These are phyloP conservation scores for Trifolium repens DNA, from an alignment of 306 rosid species.

Conservation along the genomic window DNA sequence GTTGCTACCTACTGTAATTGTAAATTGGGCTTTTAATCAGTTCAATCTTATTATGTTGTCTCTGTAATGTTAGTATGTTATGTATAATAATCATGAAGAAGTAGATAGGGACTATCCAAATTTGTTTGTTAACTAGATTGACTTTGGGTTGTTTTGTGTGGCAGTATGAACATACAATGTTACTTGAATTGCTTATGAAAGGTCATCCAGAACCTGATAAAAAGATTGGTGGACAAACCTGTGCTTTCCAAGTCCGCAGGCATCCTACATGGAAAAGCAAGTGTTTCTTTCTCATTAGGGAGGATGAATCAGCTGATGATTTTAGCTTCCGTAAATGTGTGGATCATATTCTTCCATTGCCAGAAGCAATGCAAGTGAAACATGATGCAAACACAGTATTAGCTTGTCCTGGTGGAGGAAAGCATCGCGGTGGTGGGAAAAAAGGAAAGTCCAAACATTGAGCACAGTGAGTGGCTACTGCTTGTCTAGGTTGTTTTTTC, in stretches of 20 bases:
- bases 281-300: slow-evolving; percentile 81
- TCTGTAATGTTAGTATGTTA: background rate
- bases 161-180: slow-evolving; percentile 76
- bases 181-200: slow-evolving; percentile 74
- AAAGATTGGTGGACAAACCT: slow-evolving; percentile 66
- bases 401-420: slow-evolving; percentile 50
- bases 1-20: background rate
- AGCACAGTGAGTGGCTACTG: slow-evolving; percentile 32
- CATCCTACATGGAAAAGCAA: slow-evolving; percentile 80
- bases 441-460: slow-evolving; percentile 54
- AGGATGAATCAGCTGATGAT: slow-evolving; percentile 69
- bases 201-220: slow-evolving; percentile 68
- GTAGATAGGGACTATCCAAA: background rate
- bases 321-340: slow-evolving; percentile 94
- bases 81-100: background rate
- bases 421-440: slow-evolving; percentile 56
- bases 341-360: slow-evolving; percentile 78
- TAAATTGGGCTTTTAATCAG: background rate
- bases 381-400: slow-evolving; percentile 58
- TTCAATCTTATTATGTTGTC: background rate
- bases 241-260: slow-evolving; percentile 65
- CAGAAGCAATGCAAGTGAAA: slow-evolving; percentile 67
- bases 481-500: slow-evolving; percentile 25
- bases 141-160: slow-evolving; percentile 28
- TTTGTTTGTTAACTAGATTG: slow-evolving; percentile 5